phyloP scores from a whole-genome alignment of 345 rosid genomes.

The Luvunga scandens region DNA sequence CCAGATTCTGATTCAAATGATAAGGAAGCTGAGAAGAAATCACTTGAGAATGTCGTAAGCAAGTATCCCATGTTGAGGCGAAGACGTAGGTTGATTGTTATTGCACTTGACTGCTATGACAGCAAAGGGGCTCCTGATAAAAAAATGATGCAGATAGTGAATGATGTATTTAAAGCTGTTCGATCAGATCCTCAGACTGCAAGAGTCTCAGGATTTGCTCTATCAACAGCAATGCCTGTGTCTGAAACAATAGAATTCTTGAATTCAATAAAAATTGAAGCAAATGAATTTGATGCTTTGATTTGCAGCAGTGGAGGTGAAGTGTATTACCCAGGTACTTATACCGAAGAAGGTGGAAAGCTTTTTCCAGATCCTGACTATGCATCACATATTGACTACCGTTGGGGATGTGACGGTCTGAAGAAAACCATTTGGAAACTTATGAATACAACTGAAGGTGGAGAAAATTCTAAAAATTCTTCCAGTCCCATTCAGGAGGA shows the following conservation, averaged over 20 bases:
- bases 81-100: constrained; percentile 65
- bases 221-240: constrained; percentile 83
- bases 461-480: constrained; percentile 32
- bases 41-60: constrained; percentile 43
- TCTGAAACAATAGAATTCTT: constrained; percentile 59
- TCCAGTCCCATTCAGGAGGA: constrained; percentile 60
- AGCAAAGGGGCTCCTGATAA: constrained; percentile 57
- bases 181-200: constrained; percentile 60
- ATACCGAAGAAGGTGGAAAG: constrained; percentile 61
- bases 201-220: constrained; percentile 62
- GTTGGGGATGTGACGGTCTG: constrained; percentile 90
- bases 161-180: constrained; percentile 60
- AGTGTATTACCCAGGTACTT: constrained; percentile 76
- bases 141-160: constrained; percentile 59
- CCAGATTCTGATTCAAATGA: constrained; percentile 44
- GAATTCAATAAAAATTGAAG: constrained; percentile 62
- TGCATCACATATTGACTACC: constrained; percentile 78
- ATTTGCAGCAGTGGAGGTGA: constrained; percentile 94
- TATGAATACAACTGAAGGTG: constrained; percentile 62
- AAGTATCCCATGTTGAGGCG: constrained; percentile 79
- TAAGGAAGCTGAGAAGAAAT: constrained; percentile 48
- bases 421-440: constrained; percentile 88
- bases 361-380: constrained; percentile 85
- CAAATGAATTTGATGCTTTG: constrained; percentile 76
- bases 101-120: constrained; percentile 79